Evolutionary conservation across 331 rosid species (phyloP), one percentile per base, ranked within the genome.

Genomic region (Phaseolus coccineus): DNA sequence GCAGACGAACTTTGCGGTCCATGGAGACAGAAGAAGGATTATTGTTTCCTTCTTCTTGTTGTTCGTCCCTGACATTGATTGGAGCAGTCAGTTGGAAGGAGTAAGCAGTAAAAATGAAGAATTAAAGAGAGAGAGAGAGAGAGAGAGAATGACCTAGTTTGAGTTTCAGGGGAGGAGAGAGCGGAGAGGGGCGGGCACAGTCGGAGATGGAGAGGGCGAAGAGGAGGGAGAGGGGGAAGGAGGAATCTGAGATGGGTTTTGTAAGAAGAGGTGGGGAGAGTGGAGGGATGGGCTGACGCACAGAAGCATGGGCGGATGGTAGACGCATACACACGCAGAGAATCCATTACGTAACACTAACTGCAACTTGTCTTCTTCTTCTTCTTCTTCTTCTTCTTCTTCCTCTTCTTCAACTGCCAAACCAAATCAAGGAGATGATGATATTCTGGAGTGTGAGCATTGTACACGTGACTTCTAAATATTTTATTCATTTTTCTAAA

Each of bases 1-100:
- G 87, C 67, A 95, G 80, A 78, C 11, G 78, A 75, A 93, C 88
- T 75, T 84, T 88, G n/a, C 63, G 84, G 4, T 51, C 55, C 56
- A 19, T 33, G 81, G 30, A 14, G 6, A 22, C 16, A 1, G 63
- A 56, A 24, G 5, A 9, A 5, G 19, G 39, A 39, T 25, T 71
- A 2, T 15, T 33, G 0, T 46, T 25, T 8, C 71, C 19, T 85
- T 81, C 81, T 46, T 72, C 13, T 37, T 52, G 3, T 74, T 71
- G 80, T 65, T 81, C 81, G 79, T 86, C 90, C 79, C 92, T 92
- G 87, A 67, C 69, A 37, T 37, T 70, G 47, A 14, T 3, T 0
- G 13, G 14, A 67, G 8, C 35, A 66, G 4, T 37, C n/a, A 35
- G 68, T 28, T 2, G 35, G 46, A 31, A 3, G 24, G 8, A 12